These are phyloP conservation scores for Boletus patriciae DNA, from an alignment of 768 basidiomycete genomes.

Conservation along the genomic window DNA sequence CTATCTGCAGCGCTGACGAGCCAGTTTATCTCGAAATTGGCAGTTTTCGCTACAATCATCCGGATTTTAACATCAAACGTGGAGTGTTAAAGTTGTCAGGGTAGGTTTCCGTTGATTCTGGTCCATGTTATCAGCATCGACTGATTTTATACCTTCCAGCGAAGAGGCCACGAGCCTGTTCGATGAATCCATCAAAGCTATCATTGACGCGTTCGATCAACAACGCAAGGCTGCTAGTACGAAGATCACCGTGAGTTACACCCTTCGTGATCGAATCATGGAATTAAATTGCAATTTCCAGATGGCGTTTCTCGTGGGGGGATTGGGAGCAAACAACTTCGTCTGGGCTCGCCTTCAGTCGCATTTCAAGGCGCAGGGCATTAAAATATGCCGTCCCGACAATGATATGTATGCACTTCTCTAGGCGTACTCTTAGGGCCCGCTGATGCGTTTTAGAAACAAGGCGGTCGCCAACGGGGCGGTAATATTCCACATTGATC, in stretches of 20 bases:
- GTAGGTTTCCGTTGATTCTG: background rate
- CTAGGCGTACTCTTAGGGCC: background rate
- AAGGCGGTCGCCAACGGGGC: constrained; percentile 11
- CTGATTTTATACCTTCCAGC: background rate
- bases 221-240: background rate
- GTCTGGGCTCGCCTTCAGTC: constrained; percentile 8
- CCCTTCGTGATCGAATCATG: too few relatives aligned
- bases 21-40: constrained; percentile 1
- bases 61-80: constrained; percentile 1
- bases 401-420: constrained; percentile 4
- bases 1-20: background rate
- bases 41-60: background rate
- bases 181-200: constrained; percentile 10
- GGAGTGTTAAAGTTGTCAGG: constrained; percentile 9
- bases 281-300: background rate
- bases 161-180: constrained; percentile 9
- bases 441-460: constrained; percentile 1
- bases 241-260: constrained; percentile 2
- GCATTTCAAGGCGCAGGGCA: background rate
- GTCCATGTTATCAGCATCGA: too few relatives aligned
- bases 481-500: constrained; percentile 3
- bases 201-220: constrained; percentile 10
- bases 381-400: constrained; percentile 7
- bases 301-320: constrained; percentile 16
- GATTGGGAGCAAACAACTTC: constrained; percentile 3